Evolutionary conservation across 1,284 basidiomycete species (phyloP), one percentile per base, ranked within the genome.

Genomic region (Ustilago vetiveriae): DNA sequence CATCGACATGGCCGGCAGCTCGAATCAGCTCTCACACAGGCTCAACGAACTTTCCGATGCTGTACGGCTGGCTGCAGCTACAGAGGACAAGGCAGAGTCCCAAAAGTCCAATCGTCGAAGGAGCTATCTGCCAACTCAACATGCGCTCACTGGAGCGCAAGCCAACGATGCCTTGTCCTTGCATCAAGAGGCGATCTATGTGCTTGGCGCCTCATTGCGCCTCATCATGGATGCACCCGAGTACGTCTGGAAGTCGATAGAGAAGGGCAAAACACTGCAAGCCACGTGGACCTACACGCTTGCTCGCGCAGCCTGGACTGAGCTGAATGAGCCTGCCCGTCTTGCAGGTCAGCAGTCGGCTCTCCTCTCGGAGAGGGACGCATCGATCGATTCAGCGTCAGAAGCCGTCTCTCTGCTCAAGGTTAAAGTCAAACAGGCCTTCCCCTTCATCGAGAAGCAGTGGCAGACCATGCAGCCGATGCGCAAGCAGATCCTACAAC

Each of bases 371-470:
- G 49, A 49, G 6, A 42, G 36, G 16, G 60, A 69, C 16, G 13
- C 22, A 22, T 58, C 49, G 16, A 67, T 55, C 21, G 29, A 37
- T 22, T 67, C 59, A 1, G 51, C 48, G 4, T 38, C 55, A 10
- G 50, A 65, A 21, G 66, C 66, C 6, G 52, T 55, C 17, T 47
- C 55, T 19, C 23, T 57, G 48, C 56, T 64, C 32, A 43, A 41
- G 9, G 55, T 70, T 45, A 59, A 70, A 21, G 63, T 74, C 49
- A 58, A 62, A 48, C 47, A 56, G 10, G 45, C 45, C 1, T 75
- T 75, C 26, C 74, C 74, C 3, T 75, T 74, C 59, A 69, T 74
- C 40, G 67, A 68, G 32, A 66, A 69, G 53, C 74, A 75, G 19
- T 71, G 63, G 67, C 59, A 62, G 26, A 63, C 57, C 38, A 64